Evolutionary conservation across 805 yeast genomes (phyloP), one percentile per base, ranked within the genome.

Genomic region (Sungouiozyma ichnusensis): DNA sequence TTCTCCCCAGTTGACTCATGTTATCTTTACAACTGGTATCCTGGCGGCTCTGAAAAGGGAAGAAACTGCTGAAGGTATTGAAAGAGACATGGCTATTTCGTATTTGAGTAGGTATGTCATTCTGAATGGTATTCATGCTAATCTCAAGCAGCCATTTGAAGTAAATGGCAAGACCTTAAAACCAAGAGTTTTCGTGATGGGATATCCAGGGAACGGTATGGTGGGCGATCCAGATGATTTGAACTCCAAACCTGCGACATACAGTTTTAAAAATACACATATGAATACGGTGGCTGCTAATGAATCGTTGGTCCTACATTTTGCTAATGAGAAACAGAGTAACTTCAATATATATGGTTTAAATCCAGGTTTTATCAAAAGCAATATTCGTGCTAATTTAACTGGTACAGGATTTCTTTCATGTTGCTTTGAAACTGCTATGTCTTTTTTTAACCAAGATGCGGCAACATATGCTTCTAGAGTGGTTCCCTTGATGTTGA

Each of bases 261-360:
- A 67, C 48, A 50, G 53, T 8, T 51, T 53, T 9, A 33, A 46
- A 29, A 42, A 39, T 6, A 59, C 68, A 2, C 72, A 67, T 43
- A 57, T 60, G 64, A 65, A 53, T 39, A 67, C 71, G 0, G 70
- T 67, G n/a, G 71, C 71, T 2, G 69, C 68, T 1, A 67, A 67
- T 43, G 72, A 67, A 45, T 54, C 65, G 1, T 44, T 67, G 18
- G 68, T 66, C 1, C 33, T 48, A 7, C 51, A 54, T 38, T 36
- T 18, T 16, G 46, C 44, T 3, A 45, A 43, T 14, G 38, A 48
- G n/a, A 51, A 45, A 1, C 18, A 41, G 11, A 44, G 45, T 19
- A 56, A 51, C 38, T 50, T 57, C 1, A 44, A 51, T 15, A 41
- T 62, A 31, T 66, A 46, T 47, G 72, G 72, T 1, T 53, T 67